Percentiles rank a stretch among this genome's conserved stretches.
Evolutionary conservation across 1,139 yeast species (phyloP).

Genomic region (Kurtzmaniella natalensis): DNA sequence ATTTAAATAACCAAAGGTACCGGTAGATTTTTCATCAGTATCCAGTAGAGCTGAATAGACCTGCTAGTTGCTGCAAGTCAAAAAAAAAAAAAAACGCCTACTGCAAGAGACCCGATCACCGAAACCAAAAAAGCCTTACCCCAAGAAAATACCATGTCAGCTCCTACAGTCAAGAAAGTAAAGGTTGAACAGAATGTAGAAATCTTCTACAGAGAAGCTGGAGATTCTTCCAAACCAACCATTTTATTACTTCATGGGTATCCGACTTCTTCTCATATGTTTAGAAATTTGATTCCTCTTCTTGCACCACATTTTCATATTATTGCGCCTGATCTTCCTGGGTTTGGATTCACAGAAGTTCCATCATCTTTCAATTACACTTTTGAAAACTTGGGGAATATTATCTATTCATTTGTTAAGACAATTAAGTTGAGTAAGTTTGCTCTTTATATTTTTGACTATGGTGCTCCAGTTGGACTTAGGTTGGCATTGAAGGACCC

Average conservation of each 20-base stretch:
- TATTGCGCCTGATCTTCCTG: slow-evolving; percentile 44
- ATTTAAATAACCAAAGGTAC: too few species aligned
- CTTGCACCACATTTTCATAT: slow-evolving; percentile 31
- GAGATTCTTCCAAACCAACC: slow-evolving; percentile 21
- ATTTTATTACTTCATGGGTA: slow-evolving; percentile 39
- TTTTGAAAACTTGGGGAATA: slow-evolving; percentile 27
- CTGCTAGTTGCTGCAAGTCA: too few species aligned
- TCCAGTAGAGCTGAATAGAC: too few species aligned
- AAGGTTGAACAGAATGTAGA: slow-evolving; percentile 16
- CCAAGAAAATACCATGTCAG: too few species aligned
- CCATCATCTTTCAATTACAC: slow-evolving; percentile 21
- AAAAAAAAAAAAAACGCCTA: too few species aligned
- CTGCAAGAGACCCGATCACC: too few species aligned
- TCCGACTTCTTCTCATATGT: slow-evolving; percentile 40
- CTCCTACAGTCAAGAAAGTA: slow-evolving; percentile 1
- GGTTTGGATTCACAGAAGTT: slow-evolving; percentile 35
- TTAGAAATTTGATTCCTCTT: slow-evolving; percentile 29
- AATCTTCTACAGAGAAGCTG: slow-evolving; percentile 37
- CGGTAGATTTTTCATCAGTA: too few species aligned
- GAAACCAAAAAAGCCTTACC: too few species aligned
- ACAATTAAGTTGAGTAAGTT: slow-evolving; percentile 22
- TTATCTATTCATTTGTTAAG: slow-evolving; percentile 27
- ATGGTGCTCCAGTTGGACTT: slow-evolving; percentile 40
- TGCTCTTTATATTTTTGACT: slow-evolving; percentile 35
- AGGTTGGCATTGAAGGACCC: slow-evolving; percentile 31